Evolutionary conservation across 1,284 basidiomycete species (phyloP), one percentile per base, ranked within the genome.

Genomic region (Thecaphora frezii): DNA sequence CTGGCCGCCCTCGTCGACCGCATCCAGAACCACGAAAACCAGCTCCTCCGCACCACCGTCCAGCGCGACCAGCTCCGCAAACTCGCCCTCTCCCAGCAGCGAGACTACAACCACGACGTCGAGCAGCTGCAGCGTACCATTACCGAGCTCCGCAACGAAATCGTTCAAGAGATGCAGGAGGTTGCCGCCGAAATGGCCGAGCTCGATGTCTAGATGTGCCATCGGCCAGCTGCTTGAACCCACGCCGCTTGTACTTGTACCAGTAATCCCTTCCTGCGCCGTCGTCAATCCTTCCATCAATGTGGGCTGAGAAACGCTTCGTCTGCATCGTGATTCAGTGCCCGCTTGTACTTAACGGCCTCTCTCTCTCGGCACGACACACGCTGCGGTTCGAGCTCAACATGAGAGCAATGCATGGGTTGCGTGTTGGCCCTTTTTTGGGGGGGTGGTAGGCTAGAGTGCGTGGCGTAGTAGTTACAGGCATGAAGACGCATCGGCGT

Each of bases 161-260:
- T 71, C 40, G 36, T 44, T 12, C 50, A 69, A 14, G 37, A 57
- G 41, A 69, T 71, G 63, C 60, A 58, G 19, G 63, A 71, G 16
- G 50, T 69, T 19, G 53, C 54, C 36, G 69, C 66, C 19, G 69
- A 71, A 39, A 48, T 48, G 19, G 40, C 63, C 21, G 68, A 71
- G 23, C 36, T 71, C 46, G 52, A 63, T 19, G 38, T 55, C 26
- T n/a, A n/a, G 33, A 36, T 7, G 28, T 36, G 33, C 12, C 33
- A 16, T 9, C 33, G 33, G 7, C 28, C 14, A 30, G 28, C n/a
- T n/a, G n/a, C n/a, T n/a, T n/a, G n/a, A n/a, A n/a, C n/a, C n/a
- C n/a, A n/a, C n/a, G n/a, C n/a, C n/a, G n/a, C n/a, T n/a, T n/a
- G n/a, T n/a, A n/a, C n/a, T n/a, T n/a, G n/a, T n/a, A n/a, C n/a